Percentiles rank a stretch among this genome's conserved stretches.
Conservation (phyloP, 139 green algal species). For the Chlamydomonas applanata region DNA sequence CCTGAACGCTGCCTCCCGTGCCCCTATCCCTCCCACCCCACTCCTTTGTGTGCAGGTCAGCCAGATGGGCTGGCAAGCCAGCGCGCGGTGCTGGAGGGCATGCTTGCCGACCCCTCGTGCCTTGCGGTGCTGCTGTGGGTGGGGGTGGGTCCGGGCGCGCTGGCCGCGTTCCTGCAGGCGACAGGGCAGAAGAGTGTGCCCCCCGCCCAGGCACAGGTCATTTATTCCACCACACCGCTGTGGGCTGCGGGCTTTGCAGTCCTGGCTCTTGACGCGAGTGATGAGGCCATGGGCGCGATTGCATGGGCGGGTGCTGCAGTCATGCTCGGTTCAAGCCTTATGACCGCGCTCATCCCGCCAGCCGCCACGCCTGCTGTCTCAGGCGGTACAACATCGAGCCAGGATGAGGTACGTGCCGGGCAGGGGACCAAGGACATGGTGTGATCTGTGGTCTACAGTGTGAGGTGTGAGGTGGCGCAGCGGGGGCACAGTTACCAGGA, state of each 20-base stretch:
- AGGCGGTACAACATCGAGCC: too few species aligned
- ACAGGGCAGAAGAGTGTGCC: constrained; percentile 24
- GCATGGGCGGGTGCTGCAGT: constrained; percentile 20
- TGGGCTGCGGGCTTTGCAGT: constrained; percentile 24
- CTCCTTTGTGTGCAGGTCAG: background rate
- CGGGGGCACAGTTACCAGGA: too few species aligned
- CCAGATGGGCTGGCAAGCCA: background rate
- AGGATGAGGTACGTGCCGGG: too few species aligned
- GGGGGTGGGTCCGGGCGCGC: constrained; percentile 20
- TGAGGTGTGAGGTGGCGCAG: too few species aligned
- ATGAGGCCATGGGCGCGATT: constrained; percentile 22
- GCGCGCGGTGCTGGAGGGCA: background rate
- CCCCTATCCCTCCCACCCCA: background rate
- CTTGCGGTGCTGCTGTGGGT: constrained; percentile 25
- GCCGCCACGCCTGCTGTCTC: too few species aligned
- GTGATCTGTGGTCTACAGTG: too few species aligned
- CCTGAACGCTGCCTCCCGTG: too few species aligned
- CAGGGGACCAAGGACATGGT: too few species aligned
- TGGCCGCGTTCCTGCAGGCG: constrained; percentile 21
- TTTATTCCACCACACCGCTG: constrained; percentile 31
- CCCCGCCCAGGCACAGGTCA: constrained; percentile 27
- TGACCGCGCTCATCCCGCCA: background rate
- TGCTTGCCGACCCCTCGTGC: background rate
- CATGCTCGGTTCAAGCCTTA: constrained; percentile 14
- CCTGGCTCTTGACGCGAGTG: constrained; percentile 13